A percentile compares a stretch with the other conserved stretches of the same genome.
phyloP scores from a whole-genome alignment of 179 eudicot genomes.

The Silene noctiflora region DNA sequence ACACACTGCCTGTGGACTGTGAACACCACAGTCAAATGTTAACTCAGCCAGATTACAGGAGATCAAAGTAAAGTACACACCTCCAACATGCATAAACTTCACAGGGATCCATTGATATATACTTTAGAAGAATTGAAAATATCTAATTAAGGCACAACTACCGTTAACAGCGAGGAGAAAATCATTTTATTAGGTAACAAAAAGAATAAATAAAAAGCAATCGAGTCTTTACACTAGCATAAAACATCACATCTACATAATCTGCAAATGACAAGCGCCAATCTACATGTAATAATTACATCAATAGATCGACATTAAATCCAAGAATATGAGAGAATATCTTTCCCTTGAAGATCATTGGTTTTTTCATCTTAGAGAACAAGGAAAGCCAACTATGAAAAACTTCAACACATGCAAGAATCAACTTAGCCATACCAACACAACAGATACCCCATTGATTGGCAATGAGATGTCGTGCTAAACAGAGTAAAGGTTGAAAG shows the following conservation, averaged over 20 bases:
- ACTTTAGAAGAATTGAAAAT: too few species aligned
- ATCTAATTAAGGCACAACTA: neutral
- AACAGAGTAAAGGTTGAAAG: neutral
- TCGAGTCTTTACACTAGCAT: neutral
- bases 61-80: neutral
- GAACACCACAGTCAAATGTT: neutral
- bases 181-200: neutral
- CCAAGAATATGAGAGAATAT: neutral
- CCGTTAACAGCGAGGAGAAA: neutral
- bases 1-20: constrained; percentile 62
- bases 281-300: too few species aligned
- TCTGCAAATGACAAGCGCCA: neutral
- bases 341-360: neutral
- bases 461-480: neutral
- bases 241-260: neutral
- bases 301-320: too few species aligned
- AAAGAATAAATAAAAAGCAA: neutral
- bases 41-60: neutral
- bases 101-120: neutral
- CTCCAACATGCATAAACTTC: neutral
- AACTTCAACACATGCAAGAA: neutral
- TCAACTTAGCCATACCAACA: neutral
- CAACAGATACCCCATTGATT: neutral
- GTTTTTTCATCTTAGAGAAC: neutral
- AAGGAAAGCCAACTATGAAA: neutral